Evolutionary conservation across 768 basidiomycete genomes (phyloP).

Genomic region (Psilocybe cyanescens): DNA sequence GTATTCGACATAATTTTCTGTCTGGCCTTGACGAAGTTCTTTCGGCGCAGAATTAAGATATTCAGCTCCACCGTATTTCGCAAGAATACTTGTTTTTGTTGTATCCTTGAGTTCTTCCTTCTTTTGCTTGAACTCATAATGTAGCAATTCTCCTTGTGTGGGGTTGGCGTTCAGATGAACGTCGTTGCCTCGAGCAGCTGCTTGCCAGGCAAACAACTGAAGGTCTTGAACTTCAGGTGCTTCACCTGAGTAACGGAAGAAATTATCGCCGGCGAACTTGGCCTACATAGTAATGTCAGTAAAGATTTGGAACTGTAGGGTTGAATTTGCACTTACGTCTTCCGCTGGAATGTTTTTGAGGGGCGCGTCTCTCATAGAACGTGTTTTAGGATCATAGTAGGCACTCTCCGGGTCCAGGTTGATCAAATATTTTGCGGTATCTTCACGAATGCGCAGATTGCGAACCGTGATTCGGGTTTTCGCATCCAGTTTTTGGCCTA

Average conservation of each 20-base stretch:
- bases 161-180: constrained; percentile 96
- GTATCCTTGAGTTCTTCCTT: constrained; percentile 91
- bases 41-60: constrained; percentile 89
- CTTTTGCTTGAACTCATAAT: constrained; percentile 89
- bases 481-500: constrained; percentile 97
- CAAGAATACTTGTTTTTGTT: constrained; percentile 87
- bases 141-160: constrained; percentile 91
- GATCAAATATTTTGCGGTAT: constrained; percentile 98
- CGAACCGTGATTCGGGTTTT: constrained; percentile 98
- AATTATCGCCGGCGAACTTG: constrained; percentile 96
- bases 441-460: constrained; percentile 97
- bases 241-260: constrained; percentile 89
- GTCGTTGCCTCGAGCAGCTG: constrained; percentile 89
- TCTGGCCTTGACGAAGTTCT: constrained; percentile 93
- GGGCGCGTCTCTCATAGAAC: constrained; percentile 99
- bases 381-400: constrained; percentile 99
- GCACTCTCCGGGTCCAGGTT: constrained; percentile 95
- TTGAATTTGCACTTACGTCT: constrained; percentile 61
- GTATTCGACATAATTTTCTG: constrained; percentile 97
- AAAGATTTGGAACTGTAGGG: neutral
- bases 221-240: constrained; percentile 90
- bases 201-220: constrained; percentile 98
- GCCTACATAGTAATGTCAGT: constrained; percentile 49
- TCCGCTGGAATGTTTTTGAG: constrained; percentile 75
- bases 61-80: constrained; percentile 92